These are phyloP conservation scores for Pezicula rhizophila DNA, from an alignment of 2,329 filamentous ascomycete species.

Conservation along the genomic window DNA sequence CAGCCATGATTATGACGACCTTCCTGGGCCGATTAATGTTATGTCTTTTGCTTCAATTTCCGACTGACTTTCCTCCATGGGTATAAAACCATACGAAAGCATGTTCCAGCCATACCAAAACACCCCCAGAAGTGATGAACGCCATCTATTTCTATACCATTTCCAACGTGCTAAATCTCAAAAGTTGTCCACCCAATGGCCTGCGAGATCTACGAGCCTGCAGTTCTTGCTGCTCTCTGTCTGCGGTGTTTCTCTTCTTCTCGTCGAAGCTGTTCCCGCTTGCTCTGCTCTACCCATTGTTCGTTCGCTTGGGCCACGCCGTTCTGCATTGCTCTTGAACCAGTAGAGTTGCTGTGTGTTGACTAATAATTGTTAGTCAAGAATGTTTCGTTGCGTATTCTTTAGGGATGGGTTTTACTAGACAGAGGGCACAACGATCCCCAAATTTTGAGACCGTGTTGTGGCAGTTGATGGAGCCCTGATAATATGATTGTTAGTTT, in stretches of 20 bases:
- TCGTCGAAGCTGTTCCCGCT: conserved; percentile 14
- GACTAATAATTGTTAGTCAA: conserved; percentile 7
- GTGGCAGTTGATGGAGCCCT: conserved; percentile 33
- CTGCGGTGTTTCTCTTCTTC: conserved; percentile 14
- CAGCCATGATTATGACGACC: conserved; percentile 8
- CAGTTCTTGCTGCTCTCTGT: conserved; percentile 11
- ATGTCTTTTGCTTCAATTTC: too few species aligned
- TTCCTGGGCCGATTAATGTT: neutral
- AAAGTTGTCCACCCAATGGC: neutral
- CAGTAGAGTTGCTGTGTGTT: conserved; percentile 5
- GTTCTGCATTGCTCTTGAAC: conserved; percentile 4
- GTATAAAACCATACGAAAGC: neutral
- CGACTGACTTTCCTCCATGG: too few species aligned
- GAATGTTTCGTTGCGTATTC: neutral
- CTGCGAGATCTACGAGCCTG: neutral
- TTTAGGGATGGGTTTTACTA: conserved; percentile 17
- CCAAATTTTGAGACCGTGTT: conserved; percentile 32
- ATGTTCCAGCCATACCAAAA: neutral
- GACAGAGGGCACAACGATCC: conserved; percentile 31
- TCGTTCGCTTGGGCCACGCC: conserved; percentile 11
- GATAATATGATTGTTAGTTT: conserved; percentile 6
- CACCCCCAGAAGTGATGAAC: neutral
- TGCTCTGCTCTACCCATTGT: conserved; percentile 16
- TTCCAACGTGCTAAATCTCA: neutral
- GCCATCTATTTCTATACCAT: neutral